phyloP scores from a whole-genome alignment of 805 yeast genomes.

The Danielia oregonensis region DNA sequence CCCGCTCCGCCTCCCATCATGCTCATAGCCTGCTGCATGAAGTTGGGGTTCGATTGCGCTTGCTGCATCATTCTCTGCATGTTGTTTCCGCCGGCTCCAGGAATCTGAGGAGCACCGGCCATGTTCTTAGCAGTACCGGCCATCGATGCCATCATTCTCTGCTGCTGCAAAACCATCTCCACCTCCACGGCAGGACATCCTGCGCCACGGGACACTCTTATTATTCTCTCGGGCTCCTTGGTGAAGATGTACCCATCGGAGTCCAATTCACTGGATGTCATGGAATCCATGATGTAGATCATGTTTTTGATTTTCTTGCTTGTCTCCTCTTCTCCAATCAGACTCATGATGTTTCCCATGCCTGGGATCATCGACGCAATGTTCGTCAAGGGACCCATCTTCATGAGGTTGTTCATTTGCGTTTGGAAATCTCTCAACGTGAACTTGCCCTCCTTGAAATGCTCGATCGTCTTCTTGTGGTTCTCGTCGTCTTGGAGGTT shows the following conservation, averaged over 20 bases:
- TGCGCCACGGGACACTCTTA: constrained; percentile 90
- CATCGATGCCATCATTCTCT: constrained; percentile 90
- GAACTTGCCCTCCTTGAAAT: constrained; percentile 91
- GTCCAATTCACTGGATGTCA: constrained; percentile 89
- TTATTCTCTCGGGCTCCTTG: constrained; percentile 78
- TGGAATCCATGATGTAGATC: constrained; percentile 91
- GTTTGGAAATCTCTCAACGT: constrained; percentile 88
- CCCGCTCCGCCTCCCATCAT: constrained; percentile 52
- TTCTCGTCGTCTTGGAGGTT: constrained; percentile 62
- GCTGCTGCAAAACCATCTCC: constrained; percentile 87
- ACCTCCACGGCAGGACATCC: constrained; percentile 92
- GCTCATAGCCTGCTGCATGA: constrained; percentile 62
- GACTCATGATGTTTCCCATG: constrained; percentile 75
- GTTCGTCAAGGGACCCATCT: constrained; percentile 94
- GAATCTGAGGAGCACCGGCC: constrained; percentile 35
- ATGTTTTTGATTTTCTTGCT: constrained; percentile 77
- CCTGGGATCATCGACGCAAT: constrained; percentile 96
- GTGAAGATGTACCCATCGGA: constrained; percentile 81
- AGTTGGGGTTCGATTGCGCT: constrained; percentile 46
- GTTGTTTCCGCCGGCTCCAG: constrained; percentile 35
- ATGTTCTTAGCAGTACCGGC: constrained; percentile 64
- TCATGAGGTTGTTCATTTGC: constrained; percentile 91
- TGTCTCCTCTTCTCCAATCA: constrained; percentile 90
- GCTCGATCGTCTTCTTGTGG: constrained; percentile 86
- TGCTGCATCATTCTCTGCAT: constrained; percentile 55